A percentile compares a stretch with the other conserved stretches of the same genome.
Evolutionary conservation across 805 yeast genomes (phyloP).

Genomic region (Myxozyma geophila): DNA sequence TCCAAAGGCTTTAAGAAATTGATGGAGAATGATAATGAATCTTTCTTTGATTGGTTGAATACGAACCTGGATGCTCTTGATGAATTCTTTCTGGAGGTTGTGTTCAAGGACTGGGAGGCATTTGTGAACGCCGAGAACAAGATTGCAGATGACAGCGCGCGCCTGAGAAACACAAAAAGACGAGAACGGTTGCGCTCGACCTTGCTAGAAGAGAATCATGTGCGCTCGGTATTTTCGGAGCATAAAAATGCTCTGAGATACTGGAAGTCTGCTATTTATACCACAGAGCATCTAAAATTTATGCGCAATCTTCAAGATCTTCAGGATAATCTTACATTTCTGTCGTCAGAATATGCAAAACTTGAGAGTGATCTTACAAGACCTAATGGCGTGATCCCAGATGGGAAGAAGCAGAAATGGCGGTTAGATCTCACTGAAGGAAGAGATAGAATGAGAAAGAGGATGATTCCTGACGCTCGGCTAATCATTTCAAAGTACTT

Average conservation of each 20-base stretch:
- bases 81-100: constrained; percentile 28
- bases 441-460: constrained; percentile 65
- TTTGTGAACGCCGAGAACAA: constrained; percentile 32
- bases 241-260: constrained; percentile 31
- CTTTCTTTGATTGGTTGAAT: constrained; percentile 32
- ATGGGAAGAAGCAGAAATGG: constrained; percentile 47
- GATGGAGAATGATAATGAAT: constrained; percentile 28
- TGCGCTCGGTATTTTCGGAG: constrained; percentile 19
- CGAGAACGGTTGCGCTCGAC: constrained; percentile 29
- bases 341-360: constrained; percentile 54
- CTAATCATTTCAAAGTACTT: constrained; percentile 52
- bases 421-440: constrained; percentile 72
- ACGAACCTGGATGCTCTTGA: constrained; percentile 26
- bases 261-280: constrained; percentile 40
- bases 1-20: constrained; percentile 29
- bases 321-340: constrained; percentile 61
- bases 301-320: constrained; percentile 66
- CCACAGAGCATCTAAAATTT: constrained; percentile 49
- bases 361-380: constrained; percentile 53
- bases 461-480: constrained; percentile 61
- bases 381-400: constrained; percentile 38
- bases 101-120: constrained; percentile 34
- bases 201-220: constrained; percentile 22
- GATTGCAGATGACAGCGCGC: constrained; percentile 24
- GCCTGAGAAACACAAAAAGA: constrained; percentile 16